Base-by-base conservation (phyloP, 306 rosid genomes). In the Prunus armeniaca region DNA sequence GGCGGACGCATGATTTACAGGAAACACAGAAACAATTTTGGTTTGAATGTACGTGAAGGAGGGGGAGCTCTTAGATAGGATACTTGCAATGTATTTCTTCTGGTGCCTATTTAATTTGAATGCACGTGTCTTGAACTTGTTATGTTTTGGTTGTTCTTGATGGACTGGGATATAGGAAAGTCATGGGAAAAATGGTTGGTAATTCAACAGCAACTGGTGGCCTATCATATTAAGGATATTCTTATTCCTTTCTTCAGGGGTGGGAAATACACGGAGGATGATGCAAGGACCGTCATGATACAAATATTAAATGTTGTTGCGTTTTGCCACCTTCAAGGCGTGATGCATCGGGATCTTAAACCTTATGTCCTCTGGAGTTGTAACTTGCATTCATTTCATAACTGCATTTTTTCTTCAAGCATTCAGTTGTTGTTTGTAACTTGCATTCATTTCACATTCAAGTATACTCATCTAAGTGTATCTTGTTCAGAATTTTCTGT, bases 21-120 rank as follows among this genome's bases (percentile, higher is more conserved):
- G 50, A 47, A 70, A 75, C 19, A 3, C 43, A 12, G 28, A 55
- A 34, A 51, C 12, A 47, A 19, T 54, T 38, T 38, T n/a, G 2
- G 54, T 51, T 34, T 34, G 34, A 13, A 15, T 52, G 4, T 91
- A 69, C 91, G 98, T 4, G 89, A 91, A 85, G 98, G 98, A 73
- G 98, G 98, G 98, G 63, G 98, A 93, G 86, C 98, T 93, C 75
- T 90, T 93, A 81, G 97, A 91, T 74, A 90, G 94, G 84, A 93
- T 93, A 83, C 88, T 93, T 57, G 87, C 91, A 15, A 91, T 97
- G 98, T 93, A 83, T 60, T 49, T 46, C 45, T 68, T 85, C 54
- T 43, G 71, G 18, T 70, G 73, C 67, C 52, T 12, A 38, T 34
- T 19, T 56, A 69, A 52, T 34, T 81, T 66, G 19, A 61, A 41